Evolutionary conservation across 116 monocot species (phyloP).

Genomic region (Iris pallida): DNA sequence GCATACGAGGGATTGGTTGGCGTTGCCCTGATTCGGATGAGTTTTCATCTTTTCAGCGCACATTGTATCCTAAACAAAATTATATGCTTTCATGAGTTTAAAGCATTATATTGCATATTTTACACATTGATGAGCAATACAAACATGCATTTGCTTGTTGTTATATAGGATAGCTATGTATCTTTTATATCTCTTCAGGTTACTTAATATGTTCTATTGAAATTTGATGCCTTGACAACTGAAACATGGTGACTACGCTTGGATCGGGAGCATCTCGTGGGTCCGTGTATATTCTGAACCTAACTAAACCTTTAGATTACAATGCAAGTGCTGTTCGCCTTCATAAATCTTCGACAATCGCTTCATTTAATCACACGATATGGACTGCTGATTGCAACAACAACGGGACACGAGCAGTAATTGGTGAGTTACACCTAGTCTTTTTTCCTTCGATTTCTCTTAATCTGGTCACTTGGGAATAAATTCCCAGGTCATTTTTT

Average conservation of each 20-base stretch:
- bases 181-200: too few relatives aligned
- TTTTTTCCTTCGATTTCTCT: not conserved
- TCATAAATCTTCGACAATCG: constrained; percentile 22
- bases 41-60: constrained; percentile 26
- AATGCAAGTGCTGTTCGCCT: not conserved
- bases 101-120: not conserved
- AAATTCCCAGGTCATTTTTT: not conserved
- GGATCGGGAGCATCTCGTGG: constrained; percentile 61
- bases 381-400: constrained; percentile 66
- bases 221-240: constrained; percentile 52
- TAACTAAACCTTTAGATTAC: constrained; percentile 38
- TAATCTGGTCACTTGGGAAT: constrained; percentile 5
- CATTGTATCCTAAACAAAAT: constrained; percentile 57
- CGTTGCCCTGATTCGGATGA: constrained; percentile 15
- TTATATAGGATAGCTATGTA: not conserved
- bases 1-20: constrained; percentile 40
- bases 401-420: constrained; percentile 44
- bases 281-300: constrained; percentile 48
- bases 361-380: constrained; percentile 48
- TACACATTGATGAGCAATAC: not conserved
- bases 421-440: constrained; percentile 46
- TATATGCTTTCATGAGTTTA: constrained; percentile 5
- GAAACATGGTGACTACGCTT: constrained; percentile 79
- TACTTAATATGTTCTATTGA: not conserved
- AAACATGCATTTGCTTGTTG: not conserved